Conservation (phyloP, 1,139 yeast species). For the Saccharomyces hybrid region DNA sequence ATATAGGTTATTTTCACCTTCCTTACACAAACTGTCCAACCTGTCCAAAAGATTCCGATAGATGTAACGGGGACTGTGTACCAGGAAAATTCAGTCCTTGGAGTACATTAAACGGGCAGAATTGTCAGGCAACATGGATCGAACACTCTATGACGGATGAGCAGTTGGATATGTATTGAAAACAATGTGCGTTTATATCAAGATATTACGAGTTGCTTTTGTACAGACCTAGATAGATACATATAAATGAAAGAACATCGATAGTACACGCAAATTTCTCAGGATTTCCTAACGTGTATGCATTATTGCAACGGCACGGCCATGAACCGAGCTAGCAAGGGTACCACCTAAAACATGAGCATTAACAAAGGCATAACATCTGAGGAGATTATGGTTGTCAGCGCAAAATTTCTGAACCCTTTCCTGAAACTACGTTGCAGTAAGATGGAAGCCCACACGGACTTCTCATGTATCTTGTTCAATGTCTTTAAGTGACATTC, state of each 20-base stretch:
- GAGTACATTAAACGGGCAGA: conserved; percentile 48
- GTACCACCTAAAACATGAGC: no score
- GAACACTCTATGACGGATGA: conserved; percentile 46
- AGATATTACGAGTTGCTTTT: background rate
- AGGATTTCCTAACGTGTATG: no score
- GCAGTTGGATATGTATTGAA: conserved; percentile 27
- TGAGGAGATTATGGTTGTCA: no score
- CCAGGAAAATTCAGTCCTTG: conserved; percentile 42
- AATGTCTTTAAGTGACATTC: background rate
- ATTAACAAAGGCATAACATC: no score
- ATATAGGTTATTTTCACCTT: conserved; percentile 75
- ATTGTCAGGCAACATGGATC: conserved; percentile 71
- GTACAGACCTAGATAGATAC: background rate
- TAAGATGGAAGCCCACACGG: no score
- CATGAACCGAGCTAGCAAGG: no score
- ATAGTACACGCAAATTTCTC: no score
- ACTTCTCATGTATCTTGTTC: background rate
- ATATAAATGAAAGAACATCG: background rate
- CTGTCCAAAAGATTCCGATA: conserved; percentile 26
- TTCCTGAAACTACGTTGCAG: no score
- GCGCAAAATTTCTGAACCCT: no score
- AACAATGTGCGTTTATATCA: background rate
- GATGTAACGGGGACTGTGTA: conserved; percentile 37
- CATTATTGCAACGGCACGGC: no score
- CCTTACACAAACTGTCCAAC: conserved; percentile 86